These are phyloP conservation scores for Holtermanniella nyarrowii DNA, from an alignment of 768 basidiomycete species.

Conservation along the genomic window DNA sequence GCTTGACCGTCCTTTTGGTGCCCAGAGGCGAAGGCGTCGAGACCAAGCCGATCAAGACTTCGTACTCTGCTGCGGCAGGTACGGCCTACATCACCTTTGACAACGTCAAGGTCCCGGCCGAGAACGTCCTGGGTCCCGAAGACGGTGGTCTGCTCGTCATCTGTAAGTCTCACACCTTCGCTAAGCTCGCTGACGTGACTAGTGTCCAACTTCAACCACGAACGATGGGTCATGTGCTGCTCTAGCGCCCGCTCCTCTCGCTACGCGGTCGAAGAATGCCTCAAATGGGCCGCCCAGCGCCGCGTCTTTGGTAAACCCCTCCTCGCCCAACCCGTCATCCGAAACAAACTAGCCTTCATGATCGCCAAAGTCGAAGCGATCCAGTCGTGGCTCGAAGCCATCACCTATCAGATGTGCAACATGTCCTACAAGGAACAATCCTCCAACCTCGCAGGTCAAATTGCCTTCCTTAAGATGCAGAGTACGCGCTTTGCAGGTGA, in stretches of 20 bases:
- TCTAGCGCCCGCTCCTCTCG: conserved; percentile 65
- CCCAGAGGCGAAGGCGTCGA: conserved; percentile 72
- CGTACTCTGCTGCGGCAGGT: conserved; percentile 79
- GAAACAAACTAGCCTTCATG: conserved; percentile 77
- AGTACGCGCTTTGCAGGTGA: conserved; percentile 65
- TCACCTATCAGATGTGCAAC: conserved; percentile 78
- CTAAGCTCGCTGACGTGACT: not conserved
- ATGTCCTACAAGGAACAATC: conserved; percentile 75
- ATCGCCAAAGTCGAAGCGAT: conserved; percentile 70
- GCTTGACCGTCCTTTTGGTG: conserved; percentile 76
- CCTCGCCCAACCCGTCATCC: conserved; percentile 69
- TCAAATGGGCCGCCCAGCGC: conserved; percentile 82
- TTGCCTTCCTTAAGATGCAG: conserved; percentile 70
- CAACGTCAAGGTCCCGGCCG: conserved; percentile 75
- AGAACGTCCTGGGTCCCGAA: conserved; percentile 73
- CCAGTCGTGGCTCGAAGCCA: conserved; percentile 76
- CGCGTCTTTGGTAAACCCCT: conserved; percentile 83
- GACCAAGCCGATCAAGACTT: conserved; percentile 77
- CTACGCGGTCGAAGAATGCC: conserved; percentile 66
- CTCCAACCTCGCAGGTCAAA: conserved; percentile 63
- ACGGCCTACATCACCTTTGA: conserved; percentile 70
- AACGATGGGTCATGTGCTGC: conserved; percentile 81
- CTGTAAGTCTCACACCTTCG: conserved; percentile 35
- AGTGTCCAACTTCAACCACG: conserved; percentile 84
- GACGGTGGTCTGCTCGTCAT: conserved; percentile 67